Percentiles rank a stretch among this genome's conserved stretches.
phyloP scores from a whole-genome alignment of 768 basidiomycete species.

The Rhizopogon vulgaris region DNA sequence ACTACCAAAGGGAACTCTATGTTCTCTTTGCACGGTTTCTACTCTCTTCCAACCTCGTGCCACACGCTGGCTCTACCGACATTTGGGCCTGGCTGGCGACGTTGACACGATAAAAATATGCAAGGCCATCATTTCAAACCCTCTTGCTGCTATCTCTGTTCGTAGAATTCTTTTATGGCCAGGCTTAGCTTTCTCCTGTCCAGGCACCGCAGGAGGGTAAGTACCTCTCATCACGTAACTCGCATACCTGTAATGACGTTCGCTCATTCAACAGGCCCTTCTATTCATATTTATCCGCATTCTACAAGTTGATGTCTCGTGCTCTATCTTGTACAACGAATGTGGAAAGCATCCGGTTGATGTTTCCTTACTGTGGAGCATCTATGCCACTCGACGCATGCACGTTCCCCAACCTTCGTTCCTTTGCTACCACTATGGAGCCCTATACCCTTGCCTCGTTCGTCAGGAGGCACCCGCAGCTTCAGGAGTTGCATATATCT shows the following conservation, averaged over 20 bases:
- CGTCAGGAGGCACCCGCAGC: background rate
- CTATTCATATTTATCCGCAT: constrained; percentile 2
- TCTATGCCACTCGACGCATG: background rate
- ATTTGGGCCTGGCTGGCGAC: background rate
- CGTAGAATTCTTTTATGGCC: background rate
- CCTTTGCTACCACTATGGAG: constrained; percentile 1
- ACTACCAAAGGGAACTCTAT: background rate
- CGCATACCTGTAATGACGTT: background rate
- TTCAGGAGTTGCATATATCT: constrained; percentile 2
- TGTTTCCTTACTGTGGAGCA: constrained; percentile 2
- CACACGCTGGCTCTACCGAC: constrained; percentile 2
- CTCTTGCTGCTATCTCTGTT: constrained; percentile 1
- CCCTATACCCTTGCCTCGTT: background rate
- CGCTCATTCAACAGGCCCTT: background rate
- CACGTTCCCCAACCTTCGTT: constrained; percentile 1
- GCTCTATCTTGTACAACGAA: background rate
- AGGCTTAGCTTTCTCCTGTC: background rate
- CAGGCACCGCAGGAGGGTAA: background rate
- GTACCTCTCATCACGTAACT: background rate
- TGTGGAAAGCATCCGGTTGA: background rate
- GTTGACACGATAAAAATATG: background rate
- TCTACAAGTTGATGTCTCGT: background rate
- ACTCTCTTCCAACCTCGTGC: background rate
- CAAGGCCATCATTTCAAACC: constrained; percentile 3
- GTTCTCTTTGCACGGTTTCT: background rate